These are phyloP conservation scores for Tetratostichococcus sp. DNA, from an alignment of 139 green algal species.

Conservation along the genomic window DNA sequence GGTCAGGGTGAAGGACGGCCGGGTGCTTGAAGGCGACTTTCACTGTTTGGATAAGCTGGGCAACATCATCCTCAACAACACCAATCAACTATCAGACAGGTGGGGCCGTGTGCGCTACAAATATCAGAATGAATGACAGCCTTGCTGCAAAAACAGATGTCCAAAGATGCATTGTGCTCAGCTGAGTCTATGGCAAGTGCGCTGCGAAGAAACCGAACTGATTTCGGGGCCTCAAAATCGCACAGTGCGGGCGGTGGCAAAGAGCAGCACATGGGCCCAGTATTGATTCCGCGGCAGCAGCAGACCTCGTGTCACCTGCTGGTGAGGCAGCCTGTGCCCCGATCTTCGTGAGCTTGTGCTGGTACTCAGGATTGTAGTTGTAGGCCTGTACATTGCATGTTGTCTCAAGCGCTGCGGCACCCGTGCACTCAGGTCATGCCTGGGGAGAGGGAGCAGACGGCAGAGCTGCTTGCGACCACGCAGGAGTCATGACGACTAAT, in stretches of 20 bases:
- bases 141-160: neutral
- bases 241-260: neutral
- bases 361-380: too few relatives aligned
- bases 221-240: too few relatives aligned
- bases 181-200: neutral
- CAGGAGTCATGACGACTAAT: too few relatives aligned
- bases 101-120: too few relatives aligned
- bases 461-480: too few relatives aligned
- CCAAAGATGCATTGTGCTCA: neutral
- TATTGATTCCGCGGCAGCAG: constrained; percentile 19
- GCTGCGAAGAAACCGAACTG: too few relatives aligned
- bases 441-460: neutral
- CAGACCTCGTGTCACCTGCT: constrained; percentile 1
- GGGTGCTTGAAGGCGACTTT: constrained; percentile 32
- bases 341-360: too few relatives aligned
- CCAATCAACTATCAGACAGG: constrained; percentile 9
- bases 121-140: too few relatives aligned
- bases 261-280: constrained; percentile 15
- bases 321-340: neutral
- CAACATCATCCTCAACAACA: constrained; percentile 38
- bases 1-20: constrained; percentile 34
- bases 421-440: constrained; percentile 1
- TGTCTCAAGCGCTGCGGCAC: too few relatives aligned
- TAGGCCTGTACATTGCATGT: neutral
- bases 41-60: constrained; percentile 40